phyloP scores from a whole-genome alignment of 2,329 filamentous ascomycete genomes.

The Xylariomycetidae sp. region DNA sequence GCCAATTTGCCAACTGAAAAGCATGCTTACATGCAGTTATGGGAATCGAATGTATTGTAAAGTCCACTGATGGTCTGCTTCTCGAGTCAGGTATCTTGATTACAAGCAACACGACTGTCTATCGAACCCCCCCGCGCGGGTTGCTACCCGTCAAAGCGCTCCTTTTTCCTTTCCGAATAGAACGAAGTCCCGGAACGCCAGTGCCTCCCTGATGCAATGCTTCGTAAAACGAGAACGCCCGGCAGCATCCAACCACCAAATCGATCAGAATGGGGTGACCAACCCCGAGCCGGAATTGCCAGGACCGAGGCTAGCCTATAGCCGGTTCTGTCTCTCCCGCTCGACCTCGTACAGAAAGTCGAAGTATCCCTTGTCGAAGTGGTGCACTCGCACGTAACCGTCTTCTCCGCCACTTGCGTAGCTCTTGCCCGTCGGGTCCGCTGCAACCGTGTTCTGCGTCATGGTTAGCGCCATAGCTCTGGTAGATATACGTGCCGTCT shows the following conservation, averaged over 20 bases:
- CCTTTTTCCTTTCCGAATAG: conserved; percentile 15
- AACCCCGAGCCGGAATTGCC: background rate
- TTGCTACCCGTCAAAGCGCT: conserved; percentile 8
- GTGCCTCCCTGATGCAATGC: conserved; percentile 24
- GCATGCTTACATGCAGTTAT: no score
- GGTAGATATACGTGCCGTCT: background rate
- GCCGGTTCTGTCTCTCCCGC: conserved; percentile 57
- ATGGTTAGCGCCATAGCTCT: conserved; percentile 3
- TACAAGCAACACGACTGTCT: conserved; percentile 13
- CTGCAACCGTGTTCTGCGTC: conserved; percentile 77
- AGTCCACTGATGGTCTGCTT: no score
- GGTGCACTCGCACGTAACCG: conserved; percentile 95
- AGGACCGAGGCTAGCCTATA: conserved; percentile 16
- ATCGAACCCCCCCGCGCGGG: conserved; percentile 7
- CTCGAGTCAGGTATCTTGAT: conserved; percentile 17
- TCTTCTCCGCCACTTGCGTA: conserved; percentile 97
- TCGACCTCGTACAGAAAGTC: conserved; percentile 99
- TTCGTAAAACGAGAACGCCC: conserved; percentile 19
- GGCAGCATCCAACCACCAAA: conserved; percentile 12
- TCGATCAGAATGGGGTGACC: conserved; percentile 8
- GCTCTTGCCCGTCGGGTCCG: conserved; percentile 82
- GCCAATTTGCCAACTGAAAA: no score
- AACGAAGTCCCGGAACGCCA: conserved; percentile 21
- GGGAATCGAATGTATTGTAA: no score
- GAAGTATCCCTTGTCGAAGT: conserved; percentile 98